Percentiles rank a stretch among this genome's conserved stretches.
phyloP scores from a whole-genome alignment of 352 stramenopile species.

The Phytopythium chamaehyphon region DNA sequence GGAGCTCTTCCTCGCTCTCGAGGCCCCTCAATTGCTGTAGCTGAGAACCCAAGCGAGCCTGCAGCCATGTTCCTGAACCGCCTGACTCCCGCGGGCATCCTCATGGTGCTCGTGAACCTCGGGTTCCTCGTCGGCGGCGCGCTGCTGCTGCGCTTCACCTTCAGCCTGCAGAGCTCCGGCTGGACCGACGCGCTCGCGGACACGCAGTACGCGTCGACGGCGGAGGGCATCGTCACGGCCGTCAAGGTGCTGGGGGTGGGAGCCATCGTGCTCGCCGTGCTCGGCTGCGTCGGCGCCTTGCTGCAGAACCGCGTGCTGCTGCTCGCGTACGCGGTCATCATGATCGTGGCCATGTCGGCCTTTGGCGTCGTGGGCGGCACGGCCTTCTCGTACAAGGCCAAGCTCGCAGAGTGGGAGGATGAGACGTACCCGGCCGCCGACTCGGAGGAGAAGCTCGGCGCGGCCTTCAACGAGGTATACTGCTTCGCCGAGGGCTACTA shows the following conservation, averaged over 20 bases:
- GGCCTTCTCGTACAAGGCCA: slow-evolving; percentile 68
- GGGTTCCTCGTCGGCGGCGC: slow-evolving; percentile 59
- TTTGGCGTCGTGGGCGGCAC: slow-evolving; percentile 69
- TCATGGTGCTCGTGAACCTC: slow-evolving; percentile 78
- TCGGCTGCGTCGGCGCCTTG: slow-evolving; percentile 64
- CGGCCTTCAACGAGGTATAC: slow-evolving; percentile 79
- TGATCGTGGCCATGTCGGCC: slow-evolving; percentile 64
- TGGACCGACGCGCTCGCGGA: slow-evolving; percentile 73
- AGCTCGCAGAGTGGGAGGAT: slow-evolving; percentile 56
- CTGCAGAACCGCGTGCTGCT: slow-evolving; percentile 66
- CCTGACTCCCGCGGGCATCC: slow-evolving; percentile 38
- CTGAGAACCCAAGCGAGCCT: neutral
- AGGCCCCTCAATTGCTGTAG: too few species aligned
- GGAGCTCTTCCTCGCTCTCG: too few species aligned
- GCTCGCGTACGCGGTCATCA: slow-evolving; percentile 65
- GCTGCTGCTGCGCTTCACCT: slow-evolving; percentile 62
- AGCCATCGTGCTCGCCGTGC: slow-evolving; percentile 51
- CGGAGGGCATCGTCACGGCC: slow-evolving; percentile 34
- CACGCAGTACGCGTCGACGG: slow-evolving; percentile 61
- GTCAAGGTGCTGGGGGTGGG: slow-evolving; percentile 49
- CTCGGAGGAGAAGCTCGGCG: slow-evolving; percentile 53
- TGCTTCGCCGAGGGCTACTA: slow-evolving; percentile 83
- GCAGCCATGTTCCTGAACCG: slow-evolving; percentile 13
- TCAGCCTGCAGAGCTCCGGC: slow-evolving; percentile 48
- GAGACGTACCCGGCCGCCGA: slow-evolving; percentile 45